Evolutionary conservation across 1,284 basidiomycete genomes (phyloP).

Genomic region (Ustilago sp.): DNA sequence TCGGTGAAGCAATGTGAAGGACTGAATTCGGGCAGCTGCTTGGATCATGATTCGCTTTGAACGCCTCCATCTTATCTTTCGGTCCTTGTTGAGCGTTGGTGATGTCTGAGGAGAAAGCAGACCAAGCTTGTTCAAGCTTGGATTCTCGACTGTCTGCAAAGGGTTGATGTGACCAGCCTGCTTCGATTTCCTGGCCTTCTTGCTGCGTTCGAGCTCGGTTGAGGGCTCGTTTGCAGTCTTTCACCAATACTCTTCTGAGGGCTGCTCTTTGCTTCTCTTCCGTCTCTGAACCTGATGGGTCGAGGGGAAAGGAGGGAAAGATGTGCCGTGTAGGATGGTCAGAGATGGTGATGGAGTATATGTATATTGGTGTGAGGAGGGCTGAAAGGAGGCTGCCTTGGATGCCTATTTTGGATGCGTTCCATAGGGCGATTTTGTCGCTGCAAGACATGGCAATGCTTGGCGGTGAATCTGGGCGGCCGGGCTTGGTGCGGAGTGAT

Average conservation of each 20-base stretch:
- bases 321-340: conserved; percentile 33
- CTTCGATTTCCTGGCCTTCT: neutral
- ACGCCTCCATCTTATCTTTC: neutral
- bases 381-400: conserved; percentile 53
- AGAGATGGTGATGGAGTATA: conserved; percentile 37
- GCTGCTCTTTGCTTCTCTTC: conserved; percentile 10
- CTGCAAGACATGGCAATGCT: conserved; percentile 56
- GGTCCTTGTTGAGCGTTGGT: neutral
- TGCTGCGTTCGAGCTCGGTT: neutral
- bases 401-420: conserved; percentile 34
- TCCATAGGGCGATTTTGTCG: conserved; percentile 60
- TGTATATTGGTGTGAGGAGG: conserved; percentile 37
- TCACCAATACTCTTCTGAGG: conserved; percentile 14
- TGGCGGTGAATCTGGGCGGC: conserved; percentile 54
- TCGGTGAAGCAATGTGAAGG: conserved; percentile 8
- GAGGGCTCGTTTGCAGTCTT: conserved; percentile 24
- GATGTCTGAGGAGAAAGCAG: neutral
- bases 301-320: conserved; percentile 26
- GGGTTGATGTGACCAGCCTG: conserved; percentile 13
- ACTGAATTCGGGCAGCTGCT: conserved; percentile 31
- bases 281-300: neutral
- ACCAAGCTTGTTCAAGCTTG: conserved; percentile 22
- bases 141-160: conserved; percentile 29
- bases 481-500: conserved; percentile 55
- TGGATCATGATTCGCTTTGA: conserved; percentile 16